These are phyloP conservation scores for Paraconiothyrium sp. DNA, from an alignment of 2,329 filamentous ascomycete species.

Conservation along the genomic window DNA sequence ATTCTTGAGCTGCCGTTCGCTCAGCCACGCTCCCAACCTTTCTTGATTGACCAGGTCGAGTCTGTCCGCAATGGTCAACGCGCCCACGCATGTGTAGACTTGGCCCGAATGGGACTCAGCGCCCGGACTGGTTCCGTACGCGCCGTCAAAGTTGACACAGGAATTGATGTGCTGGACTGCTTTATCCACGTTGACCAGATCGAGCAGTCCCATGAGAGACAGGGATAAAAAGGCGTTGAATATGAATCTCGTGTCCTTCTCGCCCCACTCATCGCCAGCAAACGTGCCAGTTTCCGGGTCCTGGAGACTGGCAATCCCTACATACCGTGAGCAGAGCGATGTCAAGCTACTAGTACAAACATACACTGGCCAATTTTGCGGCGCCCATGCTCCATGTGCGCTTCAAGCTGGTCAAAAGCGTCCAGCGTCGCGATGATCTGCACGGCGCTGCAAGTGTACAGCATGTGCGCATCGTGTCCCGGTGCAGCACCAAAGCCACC, in stretches of 20 bases:
- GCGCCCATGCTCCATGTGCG: conserved; percentile 71
- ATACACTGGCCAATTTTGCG: conserved; percentile 80
- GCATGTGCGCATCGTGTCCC: conserved; percentile 93
- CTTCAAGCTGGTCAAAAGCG: conserved; percentile 83
- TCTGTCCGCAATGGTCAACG: conserved; percentile 82
- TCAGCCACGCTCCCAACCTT: conserved; percentile 87
- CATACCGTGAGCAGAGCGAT: conserved; percentile 33
- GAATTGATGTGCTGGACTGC: conserved; percentile 81
- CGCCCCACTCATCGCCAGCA: conserved; percentile 94
- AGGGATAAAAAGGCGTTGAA: conserved; percentile 90
- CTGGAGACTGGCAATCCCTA: conserved; percentile 83
- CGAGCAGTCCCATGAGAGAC: conserved; percentile 79
- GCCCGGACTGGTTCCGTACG: conserved; percentile 87
- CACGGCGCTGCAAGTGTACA: conserved; percentile 94
- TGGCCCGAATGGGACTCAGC: conserved; percentile 96
- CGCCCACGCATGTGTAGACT: conserved; percentile 92
- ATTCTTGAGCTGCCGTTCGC: conserved; percentile 86
- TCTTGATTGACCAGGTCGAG: conserved; percentile 85
- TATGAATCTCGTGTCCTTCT: conserved; percentile 93
- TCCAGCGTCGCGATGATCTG: conserved; percentile 90
- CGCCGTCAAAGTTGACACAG: conserved; percentile 94
- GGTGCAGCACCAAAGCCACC: conserved; percentile 95
- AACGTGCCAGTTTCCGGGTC: conserved; percentile 85
- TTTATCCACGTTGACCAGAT: conserved; percentile 79
- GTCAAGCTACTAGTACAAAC: conserved; percentile 48